A percentile compares a stretch with the other conserved stretches of the same genome.
Conservation (phyloP, 257 asterid genomes). For the Plantago elongata region DNA sequence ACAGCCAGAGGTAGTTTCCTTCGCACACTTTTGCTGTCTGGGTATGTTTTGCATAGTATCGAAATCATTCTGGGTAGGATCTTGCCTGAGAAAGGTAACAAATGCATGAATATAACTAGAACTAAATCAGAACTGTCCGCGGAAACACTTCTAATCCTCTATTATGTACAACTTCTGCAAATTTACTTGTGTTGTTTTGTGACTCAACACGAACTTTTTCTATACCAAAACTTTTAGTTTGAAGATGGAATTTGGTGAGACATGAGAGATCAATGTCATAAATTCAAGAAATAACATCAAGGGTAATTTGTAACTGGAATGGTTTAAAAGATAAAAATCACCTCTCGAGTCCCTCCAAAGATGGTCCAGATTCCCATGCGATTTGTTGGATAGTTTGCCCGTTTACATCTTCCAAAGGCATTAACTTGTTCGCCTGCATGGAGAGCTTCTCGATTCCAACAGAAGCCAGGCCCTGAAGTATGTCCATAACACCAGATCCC, state of each 20-base stretch:
- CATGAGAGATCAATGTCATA: background rate
- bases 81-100: conserved; percentile 45
- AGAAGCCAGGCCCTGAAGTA: conserved; percentile 78
- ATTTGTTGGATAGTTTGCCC: conserved; percentile 82
- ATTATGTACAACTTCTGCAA: background rate
- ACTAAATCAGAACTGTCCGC: conserved; percentile 6
- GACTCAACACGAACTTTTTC: background rate
- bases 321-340: conserved; percentile 24
- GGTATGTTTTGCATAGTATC: conserved; percentile 26
- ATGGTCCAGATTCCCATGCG: conserved; percentile 62
- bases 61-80: conserved; percentile 32
- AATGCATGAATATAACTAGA: conserved; percentile 12
- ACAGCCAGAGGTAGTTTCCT: conserved; percentile 24
- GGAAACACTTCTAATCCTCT: background rate
- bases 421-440: conserved; percentile 83
- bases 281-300: background rate
- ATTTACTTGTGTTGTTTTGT: no score
- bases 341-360: conserved; percentile 71
- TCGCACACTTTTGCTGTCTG: conserved; percentile 22
- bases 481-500: conserved; percentile 84
- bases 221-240: background rate
- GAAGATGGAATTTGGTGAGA: background rate
- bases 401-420: conserved; percentile 90
- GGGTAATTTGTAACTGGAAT: background rate
- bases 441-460: conserved; percentile 91